These are phyloP conservation scores for Cucurbita ficifolia DNA, from an alignment of 306 rosid genomes.

Conservation along the genomic window DNA sequence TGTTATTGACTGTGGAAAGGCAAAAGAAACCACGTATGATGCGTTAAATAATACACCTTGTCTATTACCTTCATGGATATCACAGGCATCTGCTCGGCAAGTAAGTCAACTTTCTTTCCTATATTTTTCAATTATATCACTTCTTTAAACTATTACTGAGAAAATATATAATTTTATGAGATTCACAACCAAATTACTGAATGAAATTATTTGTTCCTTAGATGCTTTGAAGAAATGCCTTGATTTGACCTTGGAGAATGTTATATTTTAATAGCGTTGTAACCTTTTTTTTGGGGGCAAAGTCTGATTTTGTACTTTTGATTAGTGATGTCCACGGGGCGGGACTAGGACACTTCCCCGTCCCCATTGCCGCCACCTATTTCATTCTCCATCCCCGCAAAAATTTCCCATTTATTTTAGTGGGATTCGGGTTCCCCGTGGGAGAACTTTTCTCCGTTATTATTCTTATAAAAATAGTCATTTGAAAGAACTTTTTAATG, in stretches of 20 bases:
- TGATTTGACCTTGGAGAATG: not conserved
- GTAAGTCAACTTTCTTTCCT: slow-evolving; percentile 26
- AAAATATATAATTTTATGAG: not conserved
- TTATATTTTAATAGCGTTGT: not conserved
- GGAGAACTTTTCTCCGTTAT: too few species aligned
- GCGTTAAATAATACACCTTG: slow-evolving; percentile 96
- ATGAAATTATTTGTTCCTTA: not conserved
- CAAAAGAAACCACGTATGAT: slow-evolving; percentile 93
- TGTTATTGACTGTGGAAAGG: slow-evolving; percentile 95
- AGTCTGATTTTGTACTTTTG: not conserved
- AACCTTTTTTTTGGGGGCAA: not conserved
- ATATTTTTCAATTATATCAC: not conserved
- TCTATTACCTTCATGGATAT: slow-evolving; percentile 90
- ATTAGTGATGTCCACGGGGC: too few species aligned
- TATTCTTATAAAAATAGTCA: too few species aligned
- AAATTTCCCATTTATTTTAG: too few species aligned
- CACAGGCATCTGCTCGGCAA: slow-evolving; percentile 92
- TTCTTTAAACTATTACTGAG: not conserved
- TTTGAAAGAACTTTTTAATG: too few species aligned
- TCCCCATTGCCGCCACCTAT: too few species aligned
- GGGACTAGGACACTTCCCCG: too few species aligned
- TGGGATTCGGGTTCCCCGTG: too few species aligned
- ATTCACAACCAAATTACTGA: not conserved
- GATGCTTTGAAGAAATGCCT: not conserved
- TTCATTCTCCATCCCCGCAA: too few species aligned